These are phyloP conservation scores for Hortaea sp. DNA, from an alignment of 2,329 filamentous ascomycete genomes.

Conservation along the genomic window DNA sequence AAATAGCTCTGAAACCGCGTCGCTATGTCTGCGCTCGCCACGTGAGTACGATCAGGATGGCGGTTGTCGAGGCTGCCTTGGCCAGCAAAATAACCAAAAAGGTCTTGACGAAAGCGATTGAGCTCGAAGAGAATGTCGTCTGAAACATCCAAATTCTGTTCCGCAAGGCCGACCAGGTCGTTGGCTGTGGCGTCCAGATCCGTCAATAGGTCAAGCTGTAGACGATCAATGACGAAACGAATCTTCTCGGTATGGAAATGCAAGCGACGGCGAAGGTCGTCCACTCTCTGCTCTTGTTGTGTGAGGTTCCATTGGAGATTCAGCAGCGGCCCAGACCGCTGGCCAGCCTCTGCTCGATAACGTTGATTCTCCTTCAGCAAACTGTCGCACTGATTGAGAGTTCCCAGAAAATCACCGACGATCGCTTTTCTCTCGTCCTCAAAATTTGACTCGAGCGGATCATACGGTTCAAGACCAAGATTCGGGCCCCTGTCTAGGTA, in stretches of 20 bases:
- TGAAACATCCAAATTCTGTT: conserved; percentile 6
- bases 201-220: conserved; percentile 10
- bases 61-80: conserved; percentile 1
- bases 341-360: conserved; percentile 3
- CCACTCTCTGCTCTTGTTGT: conserved; percentile 9
- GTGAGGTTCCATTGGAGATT: conserved; percentile 10
- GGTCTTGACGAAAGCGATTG: conserved; percentile 3
- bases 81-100: conserved; percentile 6
- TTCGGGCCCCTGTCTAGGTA: conserved; percentile 4
- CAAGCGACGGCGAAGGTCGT: conserved; percentile 11
- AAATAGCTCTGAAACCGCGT: conserved; percentile 4
- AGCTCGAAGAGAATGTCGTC: conserved; percentile 9
- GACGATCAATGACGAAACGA: conserved; percentile 10
- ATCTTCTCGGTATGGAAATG: conserved; percentile 16
- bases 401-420: conserved; percentile 12
- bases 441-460: conserved; percentile 9
- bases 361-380: conserved; percentile 12
- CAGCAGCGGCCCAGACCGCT: conserved; percentile 9
- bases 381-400: conserved; percentile 13
- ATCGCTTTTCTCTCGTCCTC: conserved; percentile 11
- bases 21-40: conserved; percentile 7
- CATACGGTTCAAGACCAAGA: conserved; percentile 4
- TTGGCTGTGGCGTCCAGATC: conserved; percentile 11
- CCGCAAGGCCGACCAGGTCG: conserved; percentile 10
- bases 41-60: conserved; percentile 3